phyloP scores from a whole-genome alignment of 805 yeast species.

The Metschnikowia kunwiensis region DNA sequence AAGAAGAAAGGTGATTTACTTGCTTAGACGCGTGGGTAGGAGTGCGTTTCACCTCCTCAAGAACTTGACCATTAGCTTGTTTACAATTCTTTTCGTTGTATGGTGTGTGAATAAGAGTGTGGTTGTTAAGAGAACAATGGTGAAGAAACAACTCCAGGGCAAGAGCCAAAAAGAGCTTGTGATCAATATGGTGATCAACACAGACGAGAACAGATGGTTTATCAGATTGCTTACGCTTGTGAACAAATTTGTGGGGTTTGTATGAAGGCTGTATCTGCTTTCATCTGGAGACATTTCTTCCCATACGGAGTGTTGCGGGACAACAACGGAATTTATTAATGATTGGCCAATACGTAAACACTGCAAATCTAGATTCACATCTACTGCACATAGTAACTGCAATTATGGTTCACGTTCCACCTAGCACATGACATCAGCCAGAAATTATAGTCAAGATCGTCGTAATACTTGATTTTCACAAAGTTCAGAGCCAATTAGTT shows the following conservation, averaged over 20 bases:
- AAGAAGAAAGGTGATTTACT: constrained; percentile 21
- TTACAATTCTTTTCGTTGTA: constrained; percentile 37
- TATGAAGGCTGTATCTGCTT: too few species aligned
- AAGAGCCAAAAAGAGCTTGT: constrained; percentile 36
- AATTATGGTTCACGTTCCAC: too few species aligned
- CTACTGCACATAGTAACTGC: too few species aligned
- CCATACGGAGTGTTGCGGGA: constrained; percentile 9
- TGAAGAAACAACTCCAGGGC: constrained; percentile 27
- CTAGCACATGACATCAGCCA: too few species aligned
- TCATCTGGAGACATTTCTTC: background rate
- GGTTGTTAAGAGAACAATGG: constrained; percentile 36
- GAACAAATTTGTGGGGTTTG: constrained; percentile 43
- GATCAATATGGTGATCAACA: constrained; percentile 41
- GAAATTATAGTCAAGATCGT: too few species aligned
- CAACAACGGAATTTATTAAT: constrained; percentile 8
- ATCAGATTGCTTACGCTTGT: constrained; percentile 34
- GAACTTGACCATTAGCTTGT: constrained; percentile 34
- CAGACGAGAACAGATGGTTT: constrained; percentile 45
- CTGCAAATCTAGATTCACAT: too few species aligned
- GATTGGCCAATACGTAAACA: too few species aligned
- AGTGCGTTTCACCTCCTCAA: constrained; percentile 28
- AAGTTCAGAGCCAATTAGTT: too few species aligned
- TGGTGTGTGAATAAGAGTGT: constrained; percentile 44
- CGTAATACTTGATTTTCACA: too few species aligned
- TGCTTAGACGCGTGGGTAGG: constrained; percentile 29